These are phyloP conservation scores for Alternaria rosae DNA, from an alignment of 2,329 filamentous ascomycete species.

Conservation along the genomic window DNA sequence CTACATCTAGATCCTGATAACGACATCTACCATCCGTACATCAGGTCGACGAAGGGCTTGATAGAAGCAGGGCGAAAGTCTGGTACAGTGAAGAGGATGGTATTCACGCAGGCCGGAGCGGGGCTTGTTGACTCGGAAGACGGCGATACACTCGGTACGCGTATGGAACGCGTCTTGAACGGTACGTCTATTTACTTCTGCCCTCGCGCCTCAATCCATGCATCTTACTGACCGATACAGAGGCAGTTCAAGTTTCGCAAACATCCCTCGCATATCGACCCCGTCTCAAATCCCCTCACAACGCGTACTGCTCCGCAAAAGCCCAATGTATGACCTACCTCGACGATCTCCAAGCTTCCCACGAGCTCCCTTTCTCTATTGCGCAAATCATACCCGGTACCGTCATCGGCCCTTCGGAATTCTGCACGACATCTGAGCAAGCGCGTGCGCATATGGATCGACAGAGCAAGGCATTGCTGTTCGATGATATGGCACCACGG, in stretches of 20 bases:
- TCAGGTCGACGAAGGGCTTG: slow-evolving; percentile 42
- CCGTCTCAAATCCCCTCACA: slow-evolving; percentile 39
- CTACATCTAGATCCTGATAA: slow-evolving; percentile 43
- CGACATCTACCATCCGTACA: slow-evolving; percentile 44
- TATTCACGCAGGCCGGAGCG: slow-evolving; percentile 47
- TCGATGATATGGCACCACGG: slow-evolving; percentile 38
- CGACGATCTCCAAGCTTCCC: neutral
- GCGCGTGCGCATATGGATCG: slow-evolving; percentile 38
- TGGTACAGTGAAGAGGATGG: slow-evolving; percentile 35
- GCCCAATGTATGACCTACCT: slow-evolving; percentile 45
- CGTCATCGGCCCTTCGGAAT: slow-evolving; percentile 44
- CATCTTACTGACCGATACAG: slow-evolving; percentile 10
- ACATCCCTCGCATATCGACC: slow-evolving; percentile 32
- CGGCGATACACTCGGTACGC: slow-evolving; percentile 40
- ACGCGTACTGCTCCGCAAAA: slow-evolving; percentile 46
- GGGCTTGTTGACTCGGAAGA: slow-evolving; percentile 42
- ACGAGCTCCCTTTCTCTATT: slow-evolving; percentile 34
- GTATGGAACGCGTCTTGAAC: slow-evolving; percentile 35
- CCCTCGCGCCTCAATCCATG: neutral
- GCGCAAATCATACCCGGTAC: slow-evolving; percentile 46
- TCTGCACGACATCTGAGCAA: slow-evolving; percentile 26
- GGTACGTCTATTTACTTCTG: slow-evolving; percentile 18
- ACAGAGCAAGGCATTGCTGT: slow-evolving; percentile 42
- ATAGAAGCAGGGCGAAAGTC: slow-evolving; percentile 35
- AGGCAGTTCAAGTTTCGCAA: slow-evolving; percentile 32